These are phyloP conservation scores for Xylaria sp. DNA, from an alignment of 2,329 filamentous ascomycete genomes.

Conservation along the genomic window DNA sequence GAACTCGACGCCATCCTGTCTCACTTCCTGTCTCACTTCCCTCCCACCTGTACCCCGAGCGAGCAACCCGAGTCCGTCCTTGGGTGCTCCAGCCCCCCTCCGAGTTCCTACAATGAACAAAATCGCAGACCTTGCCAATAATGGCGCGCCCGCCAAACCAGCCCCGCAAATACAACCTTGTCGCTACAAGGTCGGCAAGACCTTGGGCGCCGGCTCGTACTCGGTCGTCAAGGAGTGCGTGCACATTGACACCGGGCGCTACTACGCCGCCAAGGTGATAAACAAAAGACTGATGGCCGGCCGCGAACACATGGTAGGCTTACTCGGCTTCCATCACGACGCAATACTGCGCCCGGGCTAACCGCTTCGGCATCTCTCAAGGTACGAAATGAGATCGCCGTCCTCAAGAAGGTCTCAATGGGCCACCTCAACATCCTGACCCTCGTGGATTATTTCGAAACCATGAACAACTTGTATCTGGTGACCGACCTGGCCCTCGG, in stretches of 20 bases:
- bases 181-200: constrained; percentile 98
- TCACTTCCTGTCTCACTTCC: neutral
- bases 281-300: constrained; percentile 98
- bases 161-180: constrained; percentile 84
- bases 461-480: constrained; percentile 98
- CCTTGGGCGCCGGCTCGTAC: constrained; percentile 93
- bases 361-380: constrained; percentile 44
- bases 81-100: neutral
- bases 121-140: constrained; percentile 33
- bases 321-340: neutral
- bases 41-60: constrained; percentile 1
- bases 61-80: neutral
- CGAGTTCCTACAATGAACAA: constrained; percentile 32
- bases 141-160: constrained; percentile 39
- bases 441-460: constrained; percentile 98
- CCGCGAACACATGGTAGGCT: constrained; percentile 90
- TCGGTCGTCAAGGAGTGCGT: constrained; percentile 99
- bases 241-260: constrained; percentile 95
- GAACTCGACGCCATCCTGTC: neutral
- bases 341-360: neutral
- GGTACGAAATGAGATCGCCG: constrained; percentile 97
- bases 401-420: constrained; percentile 98
- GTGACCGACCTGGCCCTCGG: constrained; percentile 96
- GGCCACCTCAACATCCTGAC: constrained; percentile 98
- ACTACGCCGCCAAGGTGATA: constrained; percentile 99